Percentiles rank a stretch among this genome's conserved stretches.
Conservation (phyloP, 257 asterid species). For the Voacanga thouarsii region DNA sequence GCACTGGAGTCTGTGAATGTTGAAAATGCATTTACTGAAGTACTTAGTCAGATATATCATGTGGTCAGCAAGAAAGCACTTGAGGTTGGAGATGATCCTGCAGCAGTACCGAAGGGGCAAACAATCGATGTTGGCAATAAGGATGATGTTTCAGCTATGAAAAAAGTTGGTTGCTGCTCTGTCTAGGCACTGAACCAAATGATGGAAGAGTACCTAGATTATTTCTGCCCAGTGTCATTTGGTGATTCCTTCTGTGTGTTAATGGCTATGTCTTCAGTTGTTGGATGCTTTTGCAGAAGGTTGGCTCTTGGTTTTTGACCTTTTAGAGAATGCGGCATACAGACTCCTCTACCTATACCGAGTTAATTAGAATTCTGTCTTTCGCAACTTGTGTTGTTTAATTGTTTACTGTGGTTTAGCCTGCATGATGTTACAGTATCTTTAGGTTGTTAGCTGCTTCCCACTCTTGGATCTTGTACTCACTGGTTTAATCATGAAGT, state of each 20-base stretch:
- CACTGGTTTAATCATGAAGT: not conserved
- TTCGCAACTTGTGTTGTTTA: not conserved
- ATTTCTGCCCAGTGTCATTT: not conserved
- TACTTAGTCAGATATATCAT: slow-evolving; percentile 52
- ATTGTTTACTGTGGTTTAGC: not conserved
- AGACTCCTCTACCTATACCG: not conserved
- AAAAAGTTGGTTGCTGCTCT: slow-evolving; percentile 58
- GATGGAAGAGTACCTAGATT: not conserved
- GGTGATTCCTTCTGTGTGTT: not conserved
- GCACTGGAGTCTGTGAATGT: slow-evolving; percentile 72
- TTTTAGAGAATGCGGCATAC: not conserved
- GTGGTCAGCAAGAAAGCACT: slow-evolving; percentile 66
- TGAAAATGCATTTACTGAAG: slow-evolving; percentile 66
- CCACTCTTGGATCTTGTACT: not conserved
- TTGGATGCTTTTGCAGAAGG: not conserved
- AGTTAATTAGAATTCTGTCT: not conserved
- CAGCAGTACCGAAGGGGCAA: slow-evolving; percentile 60
- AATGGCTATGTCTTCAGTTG: not conserved
- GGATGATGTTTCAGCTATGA: slow-evolving; percentile 55
- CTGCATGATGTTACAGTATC: not conserved
- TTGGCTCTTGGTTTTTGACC: slow-evolving; percentile 6
- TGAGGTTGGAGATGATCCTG: slow-evolving; percentile 55
- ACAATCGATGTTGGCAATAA: slow-evolving; percentile 39
- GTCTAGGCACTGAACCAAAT: slow-evolving; percentile 19
- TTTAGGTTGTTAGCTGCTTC: not conserved